These are phyloP conservation scores for Dactylonectria estremocensis DNA, from an alignment of 2,329 filamentous ascomycete species.

Conservation along the genomic window DNA sequence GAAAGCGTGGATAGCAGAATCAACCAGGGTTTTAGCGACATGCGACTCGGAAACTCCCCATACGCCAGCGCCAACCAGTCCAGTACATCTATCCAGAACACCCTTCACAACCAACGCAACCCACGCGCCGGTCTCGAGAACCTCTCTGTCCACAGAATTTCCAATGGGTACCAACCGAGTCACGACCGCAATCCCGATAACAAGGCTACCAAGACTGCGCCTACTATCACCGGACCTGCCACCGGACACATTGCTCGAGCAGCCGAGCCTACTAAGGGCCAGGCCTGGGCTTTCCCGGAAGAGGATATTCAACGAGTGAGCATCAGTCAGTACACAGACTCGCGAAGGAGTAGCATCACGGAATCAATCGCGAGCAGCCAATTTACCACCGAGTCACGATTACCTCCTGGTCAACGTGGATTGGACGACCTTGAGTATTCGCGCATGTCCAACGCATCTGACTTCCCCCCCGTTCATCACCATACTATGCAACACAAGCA, in stretches of 20 bases:
- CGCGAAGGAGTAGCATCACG: constrained; percentile 81
- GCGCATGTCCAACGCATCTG: constrained; percentile 67
- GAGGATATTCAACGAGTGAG: constrained; percentile 72
- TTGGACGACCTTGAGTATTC: constrained; percentile 75
- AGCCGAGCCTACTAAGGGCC: constrained; percentile 85
- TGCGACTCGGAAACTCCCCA: constrained; percentile 77
- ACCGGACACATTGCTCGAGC: constrained; percentile 77
- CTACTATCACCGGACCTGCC: constrained; percentile 81
- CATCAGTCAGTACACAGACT: constrained; percentile 70
- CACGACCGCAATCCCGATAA: constrained; percentile 71
- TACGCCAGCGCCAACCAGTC: constrained; percentile 85
- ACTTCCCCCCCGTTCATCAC: constrained; percentile 77
- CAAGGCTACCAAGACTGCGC: constrained; percentile 76
- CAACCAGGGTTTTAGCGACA: constrained; percentile 78
- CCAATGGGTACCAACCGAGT: constrained; percentile 75
- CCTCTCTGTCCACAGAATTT: constrained; percentile 71
- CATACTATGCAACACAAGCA: constrained; percentile 84
- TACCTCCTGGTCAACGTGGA: constrained; percentile 80
- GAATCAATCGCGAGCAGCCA: constrained; percentile 86
- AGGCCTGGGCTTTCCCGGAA: constrained; percentile 88
- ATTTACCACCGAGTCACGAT: constrained; percentile 80
- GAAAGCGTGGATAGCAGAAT: constrained; percentile 87
- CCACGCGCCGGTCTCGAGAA: constrained; percentile 68
- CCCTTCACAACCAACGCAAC: constrained; percentile 77
- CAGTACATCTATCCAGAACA: constrained; percentile 81